Conservation (phyloP, 345 rosid genomes). For the Toxicodendron radicans region DNA sequence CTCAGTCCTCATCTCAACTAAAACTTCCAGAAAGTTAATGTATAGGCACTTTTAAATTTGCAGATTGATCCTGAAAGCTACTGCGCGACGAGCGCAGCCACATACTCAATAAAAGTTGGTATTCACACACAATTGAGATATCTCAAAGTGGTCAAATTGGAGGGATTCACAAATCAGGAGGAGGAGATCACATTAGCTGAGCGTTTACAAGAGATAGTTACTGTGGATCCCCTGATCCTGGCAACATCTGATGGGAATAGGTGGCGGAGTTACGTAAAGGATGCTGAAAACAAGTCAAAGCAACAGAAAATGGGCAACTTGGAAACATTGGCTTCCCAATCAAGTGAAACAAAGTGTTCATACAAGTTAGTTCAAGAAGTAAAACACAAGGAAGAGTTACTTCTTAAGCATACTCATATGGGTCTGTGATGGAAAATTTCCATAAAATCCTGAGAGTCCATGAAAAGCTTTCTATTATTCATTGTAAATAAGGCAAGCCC, state of each 20-base stretch:
- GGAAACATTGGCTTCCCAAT: background rate
- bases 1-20: background rate
- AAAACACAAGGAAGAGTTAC: constrained; percentile 10
- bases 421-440: background rate
- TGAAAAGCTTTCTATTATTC: background rate
- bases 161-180: constrained; percentile 37
- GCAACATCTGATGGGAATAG: constrained; percentile 24
- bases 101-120: constrained; percentile 24
- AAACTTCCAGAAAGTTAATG: background rate
- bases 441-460: background rate
- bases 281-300: constrained; percentile 2
- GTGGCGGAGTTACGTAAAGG: constrained; percentile 8
- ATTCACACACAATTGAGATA: constrained; percentile 28
- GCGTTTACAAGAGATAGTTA: constrained; percentile 29
- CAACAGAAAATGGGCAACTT: background rate
- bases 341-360: background rate
- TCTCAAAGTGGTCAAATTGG: constrained; percentile 45
- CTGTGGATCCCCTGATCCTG: constrained; percentile 31
- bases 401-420: constrained; percentile 35
- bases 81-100: constrained; percentile 16
- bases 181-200: constrained; percentile 30
- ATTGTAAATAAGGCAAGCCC: constrained; percentile 1
- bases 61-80: constrained; percentile 52
- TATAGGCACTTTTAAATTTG: background rate
- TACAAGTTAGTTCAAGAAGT: constrained; percentile 18